Percentiles rank a stretch among this genome's conserved stretches.
These are phyloP conservation scores for Pichia sp. DNA, from an alignment of 1,139 yeast species.

Conservation along the genomic window DNA sequence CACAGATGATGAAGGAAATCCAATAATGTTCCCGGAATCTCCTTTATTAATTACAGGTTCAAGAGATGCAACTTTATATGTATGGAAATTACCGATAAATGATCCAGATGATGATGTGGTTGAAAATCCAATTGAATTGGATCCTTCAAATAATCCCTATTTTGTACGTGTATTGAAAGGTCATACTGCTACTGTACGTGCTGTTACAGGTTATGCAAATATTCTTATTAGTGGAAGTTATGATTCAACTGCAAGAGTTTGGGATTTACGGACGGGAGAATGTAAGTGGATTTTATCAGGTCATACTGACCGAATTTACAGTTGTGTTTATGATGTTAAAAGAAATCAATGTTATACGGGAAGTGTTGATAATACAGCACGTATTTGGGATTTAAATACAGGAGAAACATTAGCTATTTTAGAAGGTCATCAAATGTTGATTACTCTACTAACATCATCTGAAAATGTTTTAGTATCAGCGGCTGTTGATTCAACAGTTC, in stretches of 20 bases:
- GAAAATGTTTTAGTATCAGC: conserved; percentile 85
- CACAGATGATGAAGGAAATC: conserved; percentile 55
- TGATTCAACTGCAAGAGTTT: conserved; percentile 84
- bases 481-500: conserved; percentile 87
- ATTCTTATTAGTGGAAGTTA: conserved; percentile 85
- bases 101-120: conserved; percentile 37
- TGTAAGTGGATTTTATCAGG: conserved; percentile 75
- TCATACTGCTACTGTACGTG: conserved; percentile 81
- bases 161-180: conserved; percentile 75
- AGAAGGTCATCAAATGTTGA: conserved; percentile 84
- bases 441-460: conserved; percentile 77
- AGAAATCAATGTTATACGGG: conserved; percentile 85
- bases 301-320: conserved; percentile 81
- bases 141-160: conserved; percentile 53
- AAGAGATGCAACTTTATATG: conserved; percentile 80
- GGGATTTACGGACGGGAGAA: conserved; percentile 75
- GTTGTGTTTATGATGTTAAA: conserved; percentile 73
- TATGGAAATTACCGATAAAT: conserved; percentile 77
- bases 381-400: conserved; percentile 80
- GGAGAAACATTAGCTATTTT: conserved; percentile 63
- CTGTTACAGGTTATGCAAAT: conserved; percentile 82
- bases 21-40: conserved; percentile 52
- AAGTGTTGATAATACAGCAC: conserved; percentile 82
- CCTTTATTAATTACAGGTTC: conserved; percentile 84
- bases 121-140: conserved; percentile 30